Evolutionary conservation across 148 eudicot species (phyloP), one percentile per base, ranked within the genome.

Genomic region (Diospyros kaki): DNA sequence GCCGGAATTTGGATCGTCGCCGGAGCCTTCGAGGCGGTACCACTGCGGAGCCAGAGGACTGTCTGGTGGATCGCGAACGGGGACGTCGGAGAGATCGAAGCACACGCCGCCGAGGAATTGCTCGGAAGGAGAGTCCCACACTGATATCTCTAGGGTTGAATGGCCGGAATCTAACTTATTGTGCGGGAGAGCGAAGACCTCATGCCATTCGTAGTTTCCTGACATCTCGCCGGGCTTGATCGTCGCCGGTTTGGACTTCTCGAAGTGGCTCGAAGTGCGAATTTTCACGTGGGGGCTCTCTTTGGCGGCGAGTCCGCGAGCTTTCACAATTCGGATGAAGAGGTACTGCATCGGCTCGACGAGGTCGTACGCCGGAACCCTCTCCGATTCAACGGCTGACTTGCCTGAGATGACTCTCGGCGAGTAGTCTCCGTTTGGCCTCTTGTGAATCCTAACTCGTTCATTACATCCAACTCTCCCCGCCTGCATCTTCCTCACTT

Each of bases 21-120:
- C 88, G 50, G 88, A 89, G 52, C 96, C 94, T 65, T 95, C 99
- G 4, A 95, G 94, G 12, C 86, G 96, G 79, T 92, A 92, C 99
- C 99, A 95, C 67, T 89, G 99, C 14, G 99, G 94, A 2, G 99
- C 99, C 0, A 92, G 82, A 6, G 99, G 96, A 73, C 99, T 95
- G 60, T 95, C 99, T 5, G 99, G 97, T 15, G 97, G 96, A 75
- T 92, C 99, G 1, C 99, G 87, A 9, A 90, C 86, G 1, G 96
- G 99, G 1, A 93, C 97, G 53, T 95, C 99, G 52, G 99, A 90
- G 13, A 95, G 87, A 50, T 95, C 97, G 80, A 95, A 92, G 66
- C 99, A 95, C 0, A 90, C 96, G 12, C 99, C 99, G 68, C 99
- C 99, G 68, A 92, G 78, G 69, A 95, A 95, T 2, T 77, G 78